Conservation (phyloP, 176 grass and related monocot genomes). For the Sorghum bicolor region DNA sequence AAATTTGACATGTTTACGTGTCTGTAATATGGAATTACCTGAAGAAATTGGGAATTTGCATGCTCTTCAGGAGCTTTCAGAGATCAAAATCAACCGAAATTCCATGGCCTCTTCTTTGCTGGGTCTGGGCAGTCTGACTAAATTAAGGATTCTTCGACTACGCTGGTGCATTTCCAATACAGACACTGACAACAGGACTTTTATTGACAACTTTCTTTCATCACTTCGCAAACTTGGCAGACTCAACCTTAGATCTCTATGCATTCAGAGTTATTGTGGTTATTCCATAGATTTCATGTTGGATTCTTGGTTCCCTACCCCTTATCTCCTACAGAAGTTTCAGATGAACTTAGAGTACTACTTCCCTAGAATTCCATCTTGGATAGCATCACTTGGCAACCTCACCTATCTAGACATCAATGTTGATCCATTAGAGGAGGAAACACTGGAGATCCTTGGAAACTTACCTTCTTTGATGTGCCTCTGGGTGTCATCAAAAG, state of each 20-base stretch:
- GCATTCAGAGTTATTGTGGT: neutral
- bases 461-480: constrained; percentile 6
- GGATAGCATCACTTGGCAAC: constrained; percentile 21
- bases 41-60: constrained; percentile 29
- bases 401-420: constrained; percentile 22
- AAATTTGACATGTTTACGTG: constrained; percentile 14
- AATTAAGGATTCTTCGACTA: constrained; percentile 21
- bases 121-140: constrained; percentile 17
- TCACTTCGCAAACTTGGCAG: constrained; percentile 17
- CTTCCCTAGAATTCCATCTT: constrained; percentile 23
- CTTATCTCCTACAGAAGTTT: constrained; percentile 20
- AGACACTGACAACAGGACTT: neutral
- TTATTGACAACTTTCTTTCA: constrained; percentile 12
- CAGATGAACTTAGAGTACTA: constrained; percentile 6
- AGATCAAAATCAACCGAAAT: constrained; percentile 3
- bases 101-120: constrained; percentile 12
- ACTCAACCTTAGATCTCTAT: constrained; percentile 18
- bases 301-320: constrained; percentile 29
- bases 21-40: constrained; percentile 1
- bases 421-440: constrained; percentile 12
- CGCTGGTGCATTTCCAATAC: neutral
- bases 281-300: constrained; percentile 28
- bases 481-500: constrained; percentile 2
- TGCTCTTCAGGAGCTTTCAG: constrained; percentile 20
- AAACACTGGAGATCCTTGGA: constrained; percentile 3